Percentiles rank a stretch among this genome's conserved stretches.
These are phyloP conservation scores for Beverwykella pulmonaria DNA, from an alignment of 495 filamentous ascomycete species.

Conservation along the genomic window DNA sequence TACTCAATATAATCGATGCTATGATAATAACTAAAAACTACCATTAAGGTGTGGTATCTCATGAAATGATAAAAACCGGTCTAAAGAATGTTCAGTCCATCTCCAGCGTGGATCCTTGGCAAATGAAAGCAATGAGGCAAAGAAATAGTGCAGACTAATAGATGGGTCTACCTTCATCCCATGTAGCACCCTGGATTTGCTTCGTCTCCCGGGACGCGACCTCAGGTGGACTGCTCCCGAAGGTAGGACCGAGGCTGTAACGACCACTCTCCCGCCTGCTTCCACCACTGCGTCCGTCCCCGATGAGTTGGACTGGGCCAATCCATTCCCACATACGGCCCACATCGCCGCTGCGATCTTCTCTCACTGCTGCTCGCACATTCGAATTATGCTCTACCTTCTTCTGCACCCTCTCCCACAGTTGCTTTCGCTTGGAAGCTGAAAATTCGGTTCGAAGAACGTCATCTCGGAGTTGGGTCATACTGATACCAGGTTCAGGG, in stretches of 20 bases:
- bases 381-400: constrained; percentile 94
- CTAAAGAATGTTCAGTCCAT: background rate
- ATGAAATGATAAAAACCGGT: background rate
- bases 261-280: constrained; percentile 55
- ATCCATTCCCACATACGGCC: constrained; percentile 96
- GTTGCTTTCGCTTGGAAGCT: constrained; percentile 66
- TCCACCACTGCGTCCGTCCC: constrained; percentile 43
- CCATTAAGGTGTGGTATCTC: constrained; percentile 23
- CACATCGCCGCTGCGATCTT: constrained; percentile 82
- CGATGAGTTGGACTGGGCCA: constrained; percentile 56
- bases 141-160: constrained; percentile 32
- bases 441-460: constrained; percentile 82
- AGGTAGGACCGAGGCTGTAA: constrained; percentile 44
- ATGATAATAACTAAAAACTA: background rate
- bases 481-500: constrained; percentile 74
- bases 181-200: constrained; percentile 12
- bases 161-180: constrained; percentile 41
- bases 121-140: background rate
- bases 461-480: constrained; percentile 89
- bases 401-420: constrained; percentile 79
- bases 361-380: constrained; percentile 79
- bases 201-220: constrained; percentile 2
- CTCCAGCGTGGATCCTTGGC: background rate
- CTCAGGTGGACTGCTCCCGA: constrained; percentile 25
- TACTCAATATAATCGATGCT: background rate